A percentile compares a stretch with the other conserved stretches of the same genome.
Conservation (phyloP, 2,329 filamentous ascomycete species). For the Fusarium vanettenii region DNA sequence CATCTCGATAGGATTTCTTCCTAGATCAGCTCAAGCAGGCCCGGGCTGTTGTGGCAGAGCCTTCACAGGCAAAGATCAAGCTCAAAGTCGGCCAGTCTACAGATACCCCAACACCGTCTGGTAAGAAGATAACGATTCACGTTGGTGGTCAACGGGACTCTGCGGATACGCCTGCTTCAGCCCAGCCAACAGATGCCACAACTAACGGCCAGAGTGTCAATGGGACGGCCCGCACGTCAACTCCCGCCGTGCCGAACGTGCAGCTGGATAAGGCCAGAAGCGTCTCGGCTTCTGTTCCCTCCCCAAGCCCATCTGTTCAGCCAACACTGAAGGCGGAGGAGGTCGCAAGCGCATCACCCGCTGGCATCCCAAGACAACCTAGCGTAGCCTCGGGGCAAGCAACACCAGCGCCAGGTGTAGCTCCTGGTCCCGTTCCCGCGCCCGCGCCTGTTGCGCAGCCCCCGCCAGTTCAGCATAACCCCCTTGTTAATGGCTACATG, state of each 20-base stretch:
- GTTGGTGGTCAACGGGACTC: constrained; percentile 70
- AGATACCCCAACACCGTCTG: constrained; percentile 55
- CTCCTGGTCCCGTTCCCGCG: constrained; percentile 24
- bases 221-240: constrained; percentile 30
- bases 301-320: constrained; percentile 58
- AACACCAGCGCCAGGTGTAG: constrained; percentile 1
- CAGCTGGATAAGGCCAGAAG: constrained; percentile 56
- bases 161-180: constrained; percentile 61
- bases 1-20: constrained; percentile 72
- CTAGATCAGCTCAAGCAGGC: constrained; percentile 76
- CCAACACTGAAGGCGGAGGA: constrained; percentile 53
- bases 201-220: constrained; percentile 40
- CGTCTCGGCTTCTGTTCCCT: constrained; percentile 51
- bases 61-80: constrained; percentile 81
- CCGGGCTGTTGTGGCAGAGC: constrained; percentile 77
- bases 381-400: constrained; percentile 31
- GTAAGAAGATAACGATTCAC: constrained; percentile 78
- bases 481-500: constrained; percentile 47
- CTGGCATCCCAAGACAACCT: constrained; percentile 31
- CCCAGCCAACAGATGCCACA: constrained; percentile 34
- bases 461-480: constrained; percentile 43
- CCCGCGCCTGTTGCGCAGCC: constrained; percentile 34
- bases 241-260: constrained; percentile 25
- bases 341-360: constrained; percentile 41
- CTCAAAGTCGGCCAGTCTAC: constrained; percentile 72